Evolutionary conservation across 1,284 basidiomycete species (phyloP).

Genomic region (Puccinia novopanici): DNA sequence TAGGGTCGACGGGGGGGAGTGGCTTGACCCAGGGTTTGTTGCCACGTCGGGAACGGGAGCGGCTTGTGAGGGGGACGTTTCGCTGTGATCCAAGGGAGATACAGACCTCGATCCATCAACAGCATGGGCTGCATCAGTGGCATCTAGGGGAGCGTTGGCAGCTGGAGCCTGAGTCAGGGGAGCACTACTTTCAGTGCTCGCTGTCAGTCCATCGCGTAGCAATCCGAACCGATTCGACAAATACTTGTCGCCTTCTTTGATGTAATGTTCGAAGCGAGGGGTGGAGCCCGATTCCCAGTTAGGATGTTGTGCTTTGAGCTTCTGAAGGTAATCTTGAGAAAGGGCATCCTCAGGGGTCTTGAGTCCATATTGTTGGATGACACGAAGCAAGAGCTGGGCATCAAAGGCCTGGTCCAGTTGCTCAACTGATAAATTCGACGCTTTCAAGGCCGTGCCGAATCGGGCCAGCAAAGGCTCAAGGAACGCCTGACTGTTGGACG

Average conservation of each 20-base stretch:
- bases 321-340: constrained; percentile 12
- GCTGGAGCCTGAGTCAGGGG: background rate
- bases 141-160: background rate
- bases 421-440: background rate
- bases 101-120: constrained; percentile 10
- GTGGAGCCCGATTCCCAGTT: background rate
- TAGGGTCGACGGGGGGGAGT: background rate
- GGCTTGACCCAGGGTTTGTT: background rate
- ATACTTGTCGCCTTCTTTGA: constrained; percentile 38
- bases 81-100: background rate
- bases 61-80: constrained; percentile 8
- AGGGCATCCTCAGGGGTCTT: background rate
- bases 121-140: background rate
- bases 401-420: constrained; percentile 21
- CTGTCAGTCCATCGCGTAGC: constrained; percentile 23
- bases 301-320: background rate
- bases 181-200: background rate
- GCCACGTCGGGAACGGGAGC: background rate
- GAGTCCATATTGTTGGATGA: constrained; percentile 15
- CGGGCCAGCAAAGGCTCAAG: constrained; percentile 27
- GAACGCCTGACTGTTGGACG: background rate
- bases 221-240: constrained; percentile 41
- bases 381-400: constrained; percentile 22
- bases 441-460: constrained; percentile 18
- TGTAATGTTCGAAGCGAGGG: constrained; percentile 29